Evolutionary conservation across 768 basidiomycete genomes (phyloP), one percentile per base, ranked within the genome.

Genomic region (Dictyophora rubrovolvata): DNA sequence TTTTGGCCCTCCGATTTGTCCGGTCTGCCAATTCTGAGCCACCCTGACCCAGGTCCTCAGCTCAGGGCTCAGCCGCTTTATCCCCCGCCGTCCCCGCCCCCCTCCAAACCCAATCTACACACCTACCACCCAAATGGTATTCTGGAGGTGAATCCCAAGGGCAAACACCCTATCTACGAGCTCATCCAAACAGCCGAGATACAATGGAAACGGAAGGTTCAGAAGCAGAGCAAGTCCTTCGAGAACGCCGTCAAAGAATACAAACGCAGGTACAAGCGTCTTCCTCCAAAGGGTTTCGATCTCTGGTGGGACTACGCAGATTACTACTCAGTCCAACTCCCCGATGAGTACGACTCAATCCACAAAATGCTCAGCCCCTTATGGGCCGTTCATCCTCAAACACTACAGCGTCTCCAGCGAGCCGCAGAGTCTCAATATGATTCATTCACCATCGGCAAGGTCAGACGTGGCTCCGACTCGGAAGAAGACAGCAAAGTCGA

Each of bases 341-440:
- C 76, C 7, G 80, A 81, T 64, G 80, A 81, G 60, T 82, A 81
- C 63, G 79, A 81, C 64, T 75, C 77, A 56, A 80, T 82, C 55
- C 63, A 69, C 61, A 65, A 61, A 16, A 73, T 77, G 60, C 61
- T 80, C 8, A 68, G 73, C 33, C 77, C 76, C 0, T 77, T 74
- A 65, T 76, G 73, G 72, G 78, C 73, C 9, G 63, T 77, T 36
- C 59, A 64, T 8, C 76, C 77, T 7, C 48, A 53, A 0, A 69
- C 70, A 47, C 65, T 78, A 1, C 65, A 65, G 33, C 50, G 36
- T 7, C 60, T 71, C 17, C 71, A 70, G 18, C 47, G 35, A 1
- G 65, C 69, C 48, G 68, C 64, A 59, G 74, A 76, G 61, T 47
- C 49, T 11, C 63, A 69, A 23, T 47, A 61, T 12, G 70, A 75